Base-by-base conservation (phyloP, 2,329 filamentous ascomycete species). In the Ceratocystiopsis minuta region DNA sequence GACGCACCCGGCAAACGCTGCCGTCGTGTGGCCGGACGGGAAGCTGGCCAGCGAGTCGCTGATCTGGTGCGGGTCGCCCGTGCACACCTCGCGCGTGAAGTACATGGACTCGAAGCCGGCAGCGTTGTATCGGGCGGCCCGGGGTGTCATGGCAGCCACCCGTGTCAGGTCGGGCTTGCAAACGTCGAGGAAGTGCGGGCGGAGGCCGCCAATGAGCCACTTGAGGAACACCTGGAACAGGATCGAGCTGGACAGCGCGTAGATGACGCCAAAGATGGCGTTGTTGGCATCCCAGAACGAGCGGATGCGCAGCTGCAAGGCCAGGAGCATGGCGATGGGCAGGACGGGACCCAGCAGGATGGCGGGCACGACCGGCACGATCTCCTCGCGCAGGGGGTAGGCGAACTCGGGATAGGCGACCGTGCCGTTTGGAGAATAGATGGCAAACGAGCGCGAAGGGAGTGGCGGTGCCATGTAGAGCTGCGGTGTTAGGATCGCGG, bases 211-310 rank as follows among this genome's bases (percentile, higher is more conserved):
- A 47, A 85, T 81, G 36, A 84, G 68, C 68, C 71, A 78, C 59
- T 85, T 85, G 55, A 84, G 52, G 53, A 83, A 78, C 49, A 84
- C 78, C 53, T 85, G 80, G 61, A 85, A 82, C 39, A 84, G 72
- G n/a, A 78, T 75, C 4, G 76, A 76, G 6, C 68, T 64, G 58
- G 83, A 80, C 47, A 83, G 66, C 1, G 72, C 66, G 62, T 84
- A 84, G 0, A 83, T 59, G 0, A 84, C 67, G 14, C 79, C 80
- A 38, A 82, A 66, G 39, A 76, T 62, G 37, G 70, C 78, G 54
- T 84, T 84, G 62, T 83, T 83, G 52, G 74, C 61, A 43, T 78
- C 75, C 75, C 74, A 78, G 60, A 79, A 78, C 9, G 70, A 76
- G 43, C 72, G 70, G 38, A 82, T 65, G 39, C 78, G 72, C 49